A percentile compares a stretch with the other conserved stretches of the same genome.
Conservation (phyloP, 2,329 filamentous ascomycete genomes). For the Fusarium fracticaudum region DNA sequence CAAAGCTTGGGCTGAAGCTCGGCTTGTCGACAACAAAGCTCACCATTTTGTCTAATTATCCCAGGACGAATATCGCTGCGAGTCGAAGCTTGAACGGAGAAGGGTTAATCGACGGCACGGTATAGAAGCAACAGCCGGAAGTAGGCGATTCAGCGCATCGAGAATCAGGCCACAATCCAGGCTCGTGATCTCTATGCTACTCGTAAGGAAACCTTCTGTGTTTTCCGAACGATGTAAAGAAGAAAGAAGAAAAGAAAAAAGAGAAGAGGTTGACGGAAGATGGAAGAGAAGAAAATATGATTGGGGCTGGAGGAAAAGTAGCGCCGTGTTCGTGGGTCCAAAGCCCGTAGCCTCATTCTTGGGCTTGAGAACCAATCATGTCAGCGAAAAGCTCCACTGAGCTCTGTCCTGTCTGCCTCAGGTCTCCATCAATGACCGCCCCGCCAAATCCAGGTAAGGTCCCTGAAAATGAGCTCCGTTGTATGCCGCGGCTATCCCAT, state of each 20-base stretch:
- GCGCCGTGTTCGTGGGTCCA: conserved; percentile 35
- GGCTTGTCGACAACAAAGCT: conserved; percentile 20
- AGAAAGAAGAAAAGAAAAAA: conserved; percentile 21
- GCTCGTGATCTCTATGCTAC: conserved; percentile 30
- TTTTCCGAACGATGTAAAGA: conserved; percentile 18
- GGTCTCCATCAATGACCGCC: conserved; percentile 14
- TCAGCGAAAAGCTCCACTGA: conserved; percentile 5
- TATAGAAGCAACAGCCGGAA: conserved; percentile 30
- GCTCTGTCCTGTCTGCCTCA: conserved; percentile 33
- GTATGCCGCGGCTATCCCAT: not conserved
- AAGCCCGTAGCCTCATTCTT: conserved; percentile 17
- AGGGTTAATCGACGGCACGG: conserved; percentile 7
- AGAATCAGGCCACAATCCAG: conserved; percentile 36
- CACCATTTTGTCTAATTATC: conserved; percentile 38
- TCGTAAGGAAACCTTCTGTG: conserved; percentile 5
- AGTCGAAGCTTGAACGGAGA: conserved; percentile 24
- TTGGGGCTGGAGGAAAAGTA: conserved; percentile 42
- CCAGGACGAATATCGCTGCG: conserved; percentile 8
- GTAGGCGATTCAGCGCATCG: conserved; percentile 40
- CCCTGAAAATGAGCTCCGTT: conserved; percentile 9
- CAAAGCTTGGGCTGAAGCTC: conserved; percentile 16
- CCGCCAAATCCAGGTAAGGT: not conserved
- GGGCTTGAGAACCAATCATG: conserved; percentile 35
- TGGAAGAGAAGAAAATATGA: conserved; percentile 40
- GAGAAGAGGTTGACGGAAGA: conserved; percentile 29